Conservation (phyloP, 2,329 filamentous ascomycete species). For the Exserohilum rostratum region DNA sequence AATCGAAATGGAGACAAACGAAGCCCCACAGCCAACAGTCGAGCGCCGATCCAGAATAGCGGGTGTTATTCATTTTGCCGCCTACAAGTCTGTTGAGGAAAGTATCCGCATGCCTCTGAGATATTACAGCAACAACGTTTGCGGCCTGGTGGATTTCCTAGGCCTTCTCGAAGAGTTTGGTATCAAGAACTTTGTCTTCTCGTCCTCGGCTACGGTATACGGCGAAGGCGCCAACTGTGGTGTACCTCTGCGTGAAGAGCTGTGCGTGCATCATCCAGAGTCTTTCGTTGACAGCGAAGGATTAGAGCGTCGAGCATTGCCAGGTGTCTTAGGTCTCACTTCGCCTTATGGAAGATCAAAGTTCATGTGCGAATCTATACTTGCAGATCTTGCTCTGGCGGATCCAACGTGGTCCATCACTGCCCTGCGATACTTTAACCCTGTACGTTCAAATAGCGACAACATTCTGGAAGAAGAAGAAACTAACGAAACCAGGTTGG, state of each 20-base stretch:
- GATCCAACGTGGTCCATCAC: constrained; percentile 68
- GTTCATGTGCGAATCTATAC: constrained; percentile 70
- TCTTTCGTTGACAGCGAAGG: constrained; percentile 53
- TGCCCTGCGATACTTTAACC: constrained; percentile 71
- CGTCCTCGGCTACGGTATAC: constrained; percentile 71
- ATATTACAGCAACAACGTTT: constrained; percentile 73
- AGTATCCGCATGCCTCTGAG: constrained; percentile 65
- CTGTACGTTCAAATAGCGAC: constrained; percentile 43
- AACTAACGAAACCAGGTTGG: constrained; percentile 53
- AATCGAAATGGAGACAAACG: constrained; percentile 37
- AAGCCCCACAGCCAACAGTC: constrained; percentile 24
- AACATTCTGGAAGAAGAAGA: background rate
- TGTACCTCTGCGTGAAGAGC: constrained; percentile 61
- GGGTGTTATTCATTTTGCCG: constrained; percentile 73
- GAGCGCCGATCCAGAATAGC: constrained; percentile 58
- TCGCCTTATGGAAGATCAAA: constrained; percentile 71
- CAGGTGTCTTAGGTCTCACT: constrained; percentile 63
- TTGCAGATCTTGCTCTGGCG: constrained; percentile 65
- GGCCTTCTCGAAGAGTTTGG: constrained; percentile 62
- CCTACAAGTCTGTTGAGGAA: constrained; percentile 70
- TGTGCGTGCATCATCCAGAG: constrained; percentile 60
- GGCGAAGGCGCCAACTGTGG: constrained; percentile 56
- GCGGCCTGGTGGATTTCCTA: constrained; percentile 66
- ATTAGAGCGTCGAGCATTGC: constrained; percentile 49
- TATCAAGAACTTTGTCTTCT: constrained; percentile 72